Percentiles rank a stretch among this genome's conserved stretches.
Conservation (phyloP, 1,284 basidiomycete species). For the Microbotryum lychnidis-dioicae region DNA sequence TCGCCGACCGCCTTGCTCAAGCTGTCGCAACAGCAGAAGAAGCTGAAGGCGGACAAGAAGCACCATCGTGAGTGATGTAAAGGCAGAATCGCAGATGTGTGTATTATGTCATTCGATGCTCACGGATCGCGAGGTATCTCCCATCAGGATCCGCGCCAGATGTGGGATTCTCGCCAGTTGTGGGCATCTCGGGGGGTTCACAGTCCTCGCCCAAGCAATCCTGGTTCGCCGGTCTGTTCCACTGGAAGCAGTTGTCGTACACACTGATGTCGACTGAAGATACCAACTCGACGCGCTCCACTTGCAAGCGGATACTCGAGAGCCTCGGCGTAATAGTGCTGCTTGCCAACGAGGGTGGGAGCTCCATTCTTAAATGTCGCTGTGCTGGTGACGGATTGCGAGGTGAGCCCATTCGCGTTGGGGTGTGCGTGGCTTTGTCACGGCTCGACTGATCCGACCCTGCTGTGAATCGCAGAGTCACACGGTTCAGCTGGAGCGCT, state of each 20-base stretch:
- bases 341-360: constrained; percentile 54
- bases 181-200: constrained; percentile 2
- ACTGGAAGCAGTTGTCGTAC: constrained; percentile 52
- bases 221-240: constrained; percentile 86
- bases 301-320: constrained; percentile 59
- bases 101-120: no score
- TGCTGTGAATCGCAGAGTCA: background rate
- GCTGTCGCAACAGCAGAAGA: constrained; percentile 18
- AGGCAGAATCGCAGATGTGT: background rate
- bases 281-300: constrained; percentile 54
- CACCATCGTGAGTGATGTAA: background rate
- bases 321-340: constrained; percentile 57
- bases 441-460: background rate
- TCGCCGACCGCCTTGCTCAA: constrained; percentile 12
- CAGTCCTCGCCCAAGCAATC: constrained; percentile 50
- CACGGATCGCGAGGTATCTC: no score
- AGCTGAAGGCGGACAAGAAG: constrained; percentile 15
- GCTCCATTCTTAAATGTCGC: constrained; percentile 56
- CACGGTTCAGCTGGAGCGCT: constrained; percentile 37
- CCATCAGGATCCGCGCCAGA: constrained; percentile 23
- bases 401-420: background rate
- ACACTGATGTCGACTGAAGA: constrained; percentile 48
- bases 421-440: background rate
- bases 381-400: constrained; percentile 49
- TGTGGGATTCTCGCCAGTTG: constrained; percentile 1